These are phyloP conservation scores for Calonectria henricotiae DNA, from an alignment of 2,329 filamentous ascomycete species.

Conservation along the genomic window DNA sequence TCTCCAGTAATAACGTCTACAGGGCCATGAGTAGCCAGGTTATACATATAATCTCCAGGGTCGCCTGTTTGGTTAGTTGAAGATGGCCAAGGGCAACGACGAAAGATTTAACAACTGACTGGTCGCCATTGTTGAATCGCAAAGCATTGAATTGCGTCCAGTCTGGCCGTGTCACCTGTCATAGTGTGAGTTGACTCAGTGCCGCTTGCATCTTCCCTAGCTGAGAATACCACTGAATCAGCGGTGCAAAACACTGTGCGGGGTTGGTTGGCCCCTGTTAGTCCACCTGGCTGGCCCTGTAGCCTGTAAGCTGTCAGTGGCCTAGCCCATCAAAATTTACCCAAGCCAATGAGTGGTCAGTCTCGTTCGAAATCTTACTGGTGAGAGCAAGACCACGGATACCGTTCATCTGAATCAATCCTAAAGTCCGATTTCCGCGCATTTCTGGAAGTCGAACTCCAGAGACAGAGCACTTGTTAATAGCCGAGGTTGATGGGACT, in stretches of 20 bases:
- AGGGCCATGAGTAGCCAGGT: not conserved
- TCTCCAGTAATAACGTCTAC: not conserved
- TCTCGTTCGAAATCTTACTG: too few relatives aligned
- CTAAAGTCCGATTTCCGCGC: too few relatives aligned
- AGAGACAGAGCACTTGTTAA: too few relatives aligned
- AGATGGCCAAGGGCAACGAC: not conserved
- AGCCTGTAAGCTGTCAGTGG: not conserved
- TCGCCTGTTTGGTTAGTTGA: not conserved
- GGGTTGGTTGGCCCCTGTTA: not conserved
- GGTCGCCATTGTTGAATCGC: not conserved
- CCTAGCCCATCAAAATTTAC: not conserved
- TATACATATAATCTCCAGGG: slow-evolving; percentile 4
- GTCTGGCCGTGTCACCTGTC: not conserved
- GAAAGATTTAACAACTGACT: not conserved
- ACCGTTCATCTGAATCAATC: too few relatives aligned
- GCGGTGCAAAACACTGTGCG: not conserved
- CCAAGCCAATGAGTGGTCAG: not conserved
- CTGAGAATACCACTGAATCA: not conserved
- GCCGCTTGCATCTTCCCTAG: not conserved
- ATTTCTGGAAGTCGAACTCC: too few relatives aligned
- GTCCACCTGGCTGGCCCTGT: not conserved
- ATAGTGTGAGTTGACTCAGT: not conserved
- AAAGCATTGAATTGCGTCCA: not conserved
- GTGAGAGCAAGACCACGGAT: too few relatives aligned
- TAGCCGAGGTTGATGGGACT: too few relatives aligned